Evolutionary conservation across 306 rosid species (phyloP), one percentile per base, ranked within the genome.

Genomic region (Mimosa pudica): DNA sequence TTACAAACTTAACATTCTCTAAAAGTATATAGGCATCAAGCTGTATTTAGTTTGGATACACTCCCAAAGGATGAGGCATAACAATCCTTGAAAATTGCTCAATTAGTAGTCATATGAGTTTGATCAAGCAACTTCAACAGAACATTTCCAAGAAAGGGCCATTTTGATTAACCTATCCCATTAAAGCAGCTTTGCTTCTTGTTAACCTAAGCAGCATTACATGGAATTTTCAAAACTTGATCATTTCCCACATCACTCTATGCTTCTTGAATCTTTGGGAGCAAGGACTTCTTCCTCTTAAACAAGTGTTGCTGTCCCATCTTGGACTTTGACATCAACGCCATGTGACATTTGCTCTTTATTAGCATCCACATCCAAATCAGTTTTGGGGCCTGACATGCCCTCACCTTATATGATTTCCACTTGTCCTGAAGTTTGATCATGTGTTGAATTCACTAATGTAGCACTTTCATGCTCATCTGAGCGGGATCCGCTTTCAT

Each of bases 391-490:
- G 85, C 61, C 76, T 3, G 82, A 32, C 42, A 48, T 45, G 70
- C 57, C 78, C 77, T 76, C 80, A 6, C 77, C 87, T 54, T 58
- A 71, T 24, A 20, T 20, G 24, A 64, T 48, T 51, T 77, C 81
- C 57, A 18, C 70, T 85, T 87, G 89, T 49, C 65, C 78, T 38
- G 71, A 79, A 63, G 67, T 79, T 77, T 79, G 89, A 77, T 66
- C 83, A 35, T 72, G 73, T 20, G 88, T 46, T 18, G 78, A 54
- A 66, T 65, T 75, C 36, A 55, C 65, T 36, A 86, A 74, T 48
- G 42, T 36, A 60, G 85, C 57, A 33, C 76, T 87, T 72, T 80
- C 86, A 62, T 41, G 18, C 72, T 88, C 89, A 44, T 62, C 86
- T 67, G 86, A n/a, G 64, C 63, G 57, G 17, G 81, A 18, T 58